Base-by-base conservation (phyloP, 2,329 filamentous ascomycete species). In the Pyrenochaeta sp. region DNA sequence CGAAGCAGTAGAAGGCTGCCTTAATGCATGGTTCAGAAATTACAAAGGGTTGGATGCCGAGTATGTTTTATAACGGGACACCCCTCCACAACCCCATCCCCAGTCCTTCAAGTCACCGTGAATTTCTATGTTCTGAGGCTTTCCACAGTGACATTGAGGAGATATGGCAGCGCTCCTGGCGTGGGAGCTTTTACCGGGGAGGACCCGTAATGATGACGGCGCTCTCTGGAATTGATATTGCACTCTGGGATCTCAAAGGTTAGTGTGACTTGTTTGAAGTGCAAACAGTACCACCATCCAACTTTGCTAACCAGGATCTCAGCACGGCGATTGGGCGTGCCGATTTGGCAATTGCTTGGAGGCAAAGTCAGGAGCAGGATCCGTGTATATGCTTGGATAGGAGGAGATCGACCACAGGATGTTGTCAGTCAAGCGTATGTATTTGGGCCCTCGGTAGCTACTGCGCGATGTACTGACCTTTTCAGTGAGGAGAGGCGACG, bases 151-250 rank as follows among this genome's bases (percentile, higher is more conserved):
- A 90, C 35, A 91, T 92, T 52, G 88, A 92, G 63, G 85, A 90
- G 51, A 86, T 92, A 45, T 92, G 89, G 89, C 88, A 90, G 65
- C 79, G 81, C 52, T 81, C 82, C 18, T 91, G 85, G 81, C 80
- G 88, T 28, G 63, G 63, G 28, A 82, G 83, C 0, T 93, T 92
- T 68, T 92, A 92, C 68, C 79, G 89, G 18, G 88, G 88, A 2
- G 89, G 88, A 0, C 86, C 88, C 0, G 88, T 92, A 7, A 86
- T 92, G 53, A 91, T 92, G 87, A 88, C 84, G 53, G 89, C 88
- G 0, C 71, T 92, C 10, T 82, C 87, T 0, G 89, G 89, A 2
- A 83, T 92, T 37, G 88, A 92, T 61, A 92, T 92, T 65, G 88
- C 88, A 0, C 73, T 91, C 0, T 92, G 88, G 88, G 88, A 91